Evolutionary conservation across 2,329 filamentous ascomycete genomes (phyloP).

Genomic region (Paraphaeosphaeria minitans): DNA sequence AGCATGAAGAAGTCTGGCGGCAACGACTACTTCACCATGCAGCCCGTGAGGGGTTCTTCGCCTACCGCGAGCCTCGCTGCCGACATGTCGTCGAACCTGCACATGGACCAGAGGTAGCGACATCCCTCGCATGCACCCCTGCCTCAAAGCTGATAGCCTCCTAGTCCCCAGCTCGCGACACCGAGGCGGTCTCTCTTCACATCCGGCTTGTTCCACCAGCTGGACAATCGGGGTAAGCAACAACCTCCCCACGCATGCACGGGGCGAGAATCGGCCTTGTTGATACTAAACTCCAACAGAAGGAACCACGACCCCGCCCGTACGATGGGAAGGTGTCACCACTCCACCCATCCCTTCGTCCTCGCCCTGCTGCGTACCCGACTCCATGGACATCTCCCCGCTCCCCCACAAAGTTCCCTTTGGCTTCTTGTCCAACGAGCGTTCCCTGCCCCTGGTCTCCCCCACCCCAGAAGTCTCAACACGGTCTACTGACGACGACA

Average conservation of each 20-base stretch:
- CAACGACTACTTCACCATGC: constrained; percentile 81
- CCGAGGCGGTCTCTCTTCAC: constrained; percentile 86
- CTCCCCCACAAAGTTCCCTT: constrained; percentile 81
- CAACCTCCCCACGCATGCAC: constrained; percentile 13
- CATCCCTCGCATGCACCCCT: constrained; percentile 33
- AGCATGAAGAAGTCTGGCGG: constrained; percentile 71
- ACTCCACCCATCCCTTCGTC: constrained; percentile 86
- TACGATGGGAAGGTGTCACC: constrained; percentile 69
- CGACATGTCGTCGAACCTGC: constrained; percentile 95
- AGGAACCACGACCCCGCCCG: constrained; percentile 52
- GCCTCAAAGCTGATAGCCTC: constrained; percentile 47
- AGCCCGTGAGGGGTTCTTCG: constrained; percentile 80
- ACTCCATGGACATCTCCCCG: constrained; percentile 93
- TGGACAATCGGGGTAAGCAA: constrained; percentile 64
- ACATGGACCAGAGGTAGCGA: constrained; percentile 87
- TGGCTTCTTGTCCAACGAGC: constrained; percentile 58
- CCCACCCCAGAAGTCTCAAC: constrained; percentile 62
- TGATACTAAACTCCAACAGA: constrained; percentile 40
- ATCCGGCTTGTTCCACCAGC: constrained; percentile 66
- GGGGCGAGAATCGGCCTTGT: constrained; percentile 28
- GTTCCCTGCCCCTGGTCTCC: constrained; percentile 72
- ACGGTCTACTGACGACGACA: constrained; percentile 51
- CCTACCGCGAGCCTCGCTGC: constrained; percentile 89
- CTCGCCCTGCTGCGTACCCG: constrained; percentile 72
- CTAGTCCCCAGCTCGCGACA: constrained; percentile 80